phyloP scores from a whole-genome alignment of 306 rosid genomes.

The Cucurbita moschata region DNA sequence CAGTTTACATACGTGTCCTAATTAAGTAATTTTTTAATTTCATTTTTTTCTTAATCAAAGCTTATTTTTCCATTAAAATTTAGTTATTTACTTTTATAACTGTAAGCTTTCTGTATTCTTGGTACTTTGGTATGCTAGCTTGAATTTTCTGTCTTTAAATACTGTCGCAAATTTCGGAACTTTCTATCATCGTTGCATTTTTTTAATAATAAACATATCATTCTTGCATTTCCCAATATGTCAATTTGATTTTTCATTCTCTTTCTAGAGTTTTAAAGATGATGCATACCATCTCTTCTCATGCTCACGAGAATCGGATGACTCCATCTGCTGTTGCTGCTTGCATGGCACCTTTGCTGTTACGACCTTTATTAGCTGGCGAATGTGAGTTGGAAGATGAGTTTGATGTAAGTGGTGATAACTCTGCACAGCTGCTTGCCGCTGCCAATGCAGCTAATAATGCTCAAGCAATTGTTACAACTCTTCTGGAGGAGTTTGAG shows the following conservation, averaged over 20 bases:
- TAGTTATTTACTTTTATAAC: neutral
- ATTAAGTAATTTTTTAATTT: neutral
- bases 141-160: neutral
- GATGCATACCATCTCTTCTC: conserved; percentile 82
- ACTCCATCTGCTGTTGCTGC: conserved; percentile 97
- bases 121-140: neutral
- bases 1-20: neutral
- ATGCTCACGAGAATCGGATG: conserved; percentile 86
- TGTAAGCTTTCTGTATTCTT: neutral
- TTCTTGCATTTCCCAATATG: neutral
- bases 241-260: neutral
- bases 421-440: conserved; percentile 93
- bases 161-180: neutral
- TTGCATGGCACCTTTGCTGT: conserved; percentile 99
- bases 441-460: conserved; percentile 98
- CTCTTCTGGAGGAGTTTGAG: conserved; percentile 88
- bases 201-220: neutral
- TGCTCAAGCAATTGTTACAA: conserved; percentile 85
- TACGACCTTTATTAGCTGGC: conserved; percentile 88
- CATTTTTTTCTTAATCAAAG: neutral
- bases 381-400: conserved; percentile 97
- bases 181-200: neutral
- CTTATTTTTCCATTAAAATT: neutral
- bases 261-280: conserved; percentile 74
- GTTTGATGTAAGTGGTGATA: conserved; percentile 75